Percentiles rank a stretch among this genome's conserved stretches.
phyloP scores from a whole-genome alignment of 129 eudicot genomes.

The Ambrosia trifida region DNA sequence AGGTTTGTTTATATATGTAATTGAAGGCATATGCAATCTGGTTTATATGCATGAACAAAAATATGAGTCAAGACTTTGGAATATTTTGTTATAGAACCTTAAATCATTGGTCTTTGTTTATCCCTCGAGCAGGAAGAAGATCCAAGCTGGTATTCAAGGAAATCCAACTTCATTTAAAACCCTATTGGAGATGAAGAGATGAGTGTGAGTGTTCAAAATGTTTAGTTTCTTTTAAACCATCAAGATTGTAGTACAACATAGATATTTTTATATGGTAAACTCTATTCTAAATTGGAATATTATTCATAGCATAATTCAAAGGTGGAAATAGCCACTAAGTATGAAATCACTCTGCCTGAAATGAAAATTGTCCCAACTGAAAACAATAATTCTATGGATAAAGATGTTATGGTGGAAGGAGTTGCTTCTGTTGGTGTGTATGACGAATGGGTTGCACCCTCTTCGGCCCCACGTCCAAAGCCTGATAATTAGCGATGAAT shows the following conservation, averaged over 20 bases:
- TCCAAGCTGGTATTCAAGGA: conserved; percentile 98
- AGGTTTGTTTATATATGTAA: conserved; percentile 56
- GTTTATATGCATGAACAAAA: background rate
- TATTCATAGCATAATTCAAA: conserved; percentile 49
- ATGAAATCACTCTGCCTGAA: conserved; percentile 57
- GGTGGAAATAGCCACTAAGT: conserved; percentile 49
- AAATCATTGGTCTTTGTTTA: conserved; percentile 11
- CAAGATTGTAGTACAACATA: conserved; percentile 2
- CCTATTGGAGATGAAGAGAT: conserved; percentile 74
- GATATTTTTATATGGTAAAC: background rate
- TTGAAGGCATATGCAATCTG: conserved; percentile 15
- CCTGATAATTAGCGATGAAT: conserved; percentile 13
- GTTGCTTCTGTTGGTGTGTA: conserved; percentile 62
- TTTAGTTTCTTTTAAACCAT: background rate
- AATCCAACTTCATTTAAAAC: conserved; percentile 61
- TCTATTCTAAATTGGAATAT: conserved; percentile 7
- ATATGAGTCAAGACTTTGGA: background rate
- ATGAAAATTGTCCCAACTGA: conserved; percentile 63
- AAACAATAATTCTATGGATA: conserved; percentile 66
- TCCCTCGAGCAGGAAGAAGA: conserved; percentile 80
- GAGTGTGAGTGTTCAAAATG: conserved; percentile 60
- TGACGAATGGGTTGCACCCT: conserved; percentile 96
- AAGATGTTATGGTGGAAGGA: conserved; percentile 80
- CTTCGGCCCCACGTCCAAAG: conserved; percentile 80
- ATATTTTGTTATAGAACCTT: conserved; percentile 11